These are phyloP conservation scores for Epithemia pelagica DNA, from an alignment of 108 stramenopile species.

Conservation along the genomic window DNA sequence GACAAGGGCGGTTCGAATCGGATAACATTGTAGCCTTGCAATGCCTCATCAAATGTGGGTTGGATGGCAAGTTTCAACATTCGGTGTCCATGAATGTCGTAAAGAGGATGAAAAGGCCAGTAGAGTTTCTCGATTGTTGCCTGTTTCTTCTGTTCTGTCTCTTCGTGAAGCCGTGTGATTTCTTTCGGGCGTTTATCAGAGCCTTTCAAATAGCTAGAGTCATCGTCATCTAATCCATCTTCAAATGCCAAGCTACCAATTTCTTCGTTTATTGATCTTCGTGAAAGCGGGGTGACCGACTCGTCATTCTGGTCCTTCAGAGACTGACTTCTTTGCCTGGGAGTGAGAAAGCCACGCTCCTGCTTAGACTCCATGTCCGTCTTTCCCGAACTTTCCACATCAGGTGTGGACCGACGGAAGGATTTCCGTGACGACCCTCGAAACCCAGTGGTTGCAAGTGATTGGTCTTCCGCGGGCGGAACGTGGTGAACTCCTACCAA, in stretches of 20 bases:
- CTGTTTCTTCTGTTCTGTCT: slow-evolving; percentile 51
- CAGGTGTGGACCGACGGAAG: slow-evolving; percentile 8
- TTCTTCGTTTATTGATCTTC: neutral
- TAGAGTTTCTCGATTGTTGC: slow-evolving; percentile 79
- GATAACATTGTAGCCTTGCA: slow-evolving; percentile 35
- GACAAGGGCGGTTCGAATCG: slow-evolving; percentile 64
- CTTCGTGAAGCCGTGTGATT: slow-evolving; percentile 19
- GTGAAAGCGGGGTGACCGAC: neutral
- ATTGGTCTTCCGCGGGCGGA: slow-evolving; percentile 24
- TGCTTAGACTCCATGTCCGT: slow-evolving; percentile 9
- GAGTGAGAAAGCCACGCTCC: neutral
- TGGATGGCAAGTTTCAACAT: slow-evolving; percentile 44
- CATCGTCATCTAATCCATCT: slow-evolving; percentile 62
- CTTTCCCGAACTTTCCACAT: slow-evolving; percentile 22
- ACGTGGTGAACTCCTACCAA: slow-evolving; percentile 88
- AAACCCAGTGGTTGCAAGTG: slow-evolving; percentile 11
- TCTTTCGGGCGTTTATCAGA: slow-evolving; percentile 15
- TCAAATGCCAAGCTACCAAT: slow-evolving; percentile 7
- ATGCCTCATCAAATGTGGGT: slow-evolving; percentile 8
- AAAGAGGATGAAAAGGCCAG: slow-evolving; percentile 82
- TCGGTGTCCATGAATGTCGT: slow-evolving; percentile 66
- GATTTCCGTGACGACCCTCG: slow-evolving; percentile 45
- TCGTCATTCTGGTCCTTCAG: neutral
- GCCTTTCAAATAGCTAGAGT: slow-evolving; percentile 73
- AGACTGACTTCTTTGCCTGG: neutral